Evolutionary conservation across 2,329 filamentous ascomycete genomes (phyloP).

Genomic region (Cladosporium colombiae): DNA sequence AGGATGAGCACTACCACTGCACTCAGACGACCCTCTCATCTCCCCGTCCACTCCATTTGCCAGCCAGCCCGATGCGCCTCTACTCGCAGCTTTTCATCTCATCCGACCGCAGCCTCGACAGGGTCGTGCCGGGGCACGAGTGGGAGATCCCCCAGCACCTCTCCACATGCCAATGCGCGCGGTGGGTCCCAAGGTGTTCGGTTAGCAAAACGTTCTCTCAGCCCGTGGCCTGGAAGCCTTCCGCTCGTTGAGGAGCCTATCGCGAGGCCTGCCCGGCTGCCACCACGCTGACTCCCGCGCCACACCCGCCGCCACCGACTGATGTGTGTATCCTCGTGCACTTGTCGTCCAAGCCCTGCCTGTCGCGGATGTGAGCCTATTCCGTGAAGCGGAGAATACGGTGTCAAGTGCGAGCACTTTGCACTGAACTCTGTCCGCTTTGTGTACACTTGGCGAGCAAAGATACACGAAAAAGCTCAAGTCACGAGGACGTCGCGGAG

Average conservation of each 20-base stretch:
- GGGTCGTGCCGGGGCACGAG: not conserved
- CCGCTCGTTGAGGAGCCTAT: not conserved
- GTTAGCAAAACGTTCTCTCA: not conserved
- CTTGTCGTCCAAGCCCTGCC: conserved; percentile 1
- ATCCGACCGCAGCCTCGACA: not conserved
- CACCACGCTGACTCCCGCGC: not conserved
- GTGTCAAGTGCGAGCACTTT: not conserved
- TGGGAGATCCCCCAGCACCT: not conserved
- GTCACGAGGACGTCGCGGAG: not conserved
- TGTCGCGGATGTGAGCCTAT: not conserved
- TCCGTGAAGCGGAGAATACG: not conserved
- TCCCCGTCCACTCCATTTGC: no score
- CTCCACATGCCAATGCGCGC: not conserved
- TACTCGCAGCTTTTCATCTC: not conserved
- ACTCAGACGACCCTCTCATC: not conserved
- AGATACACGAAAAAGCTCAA: not conserved
- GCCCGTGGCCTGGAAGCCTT: conserved; percentile 5
- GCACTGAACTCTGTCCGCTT: not conserved
- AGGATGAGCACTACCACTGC: not conserved
- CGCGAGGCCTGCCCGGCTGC: not conserved
- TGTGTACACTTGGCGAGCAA: not conserved
- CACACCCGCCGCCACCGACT: not conserved
- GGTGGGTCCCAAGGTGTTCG: not conserved
- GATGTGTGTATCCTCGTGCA: not conserved
- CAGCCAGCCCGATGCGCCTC: not conserved